A percentile compares a stretch with the other conserved stretches of the same genome.
Conservation (phyloP, 441 rosid genomes). For the Corymbia citriodora region DNA sequence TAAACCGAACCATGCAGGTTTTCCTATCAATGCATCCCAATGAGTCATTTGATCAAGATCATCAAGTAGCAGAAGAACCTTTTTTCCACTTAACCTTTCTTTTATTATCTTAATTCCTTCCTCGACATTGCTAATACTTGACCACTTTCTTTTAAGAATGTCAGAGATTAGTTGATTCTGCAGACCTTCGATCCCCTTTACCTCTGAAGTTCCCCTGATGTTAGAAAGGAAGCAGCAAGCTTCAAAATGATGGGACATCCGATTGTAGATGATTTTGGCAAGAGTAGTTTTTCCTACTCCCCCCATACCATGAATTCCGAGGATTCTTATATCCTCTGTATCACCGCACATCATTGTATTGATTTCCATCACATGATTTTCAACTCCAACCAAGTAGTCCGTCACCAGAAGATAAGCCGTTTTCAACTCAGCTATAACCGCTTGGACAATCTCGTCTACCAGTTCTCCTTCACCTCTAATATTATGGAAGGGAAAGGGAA, state of each 20-base stretch:
- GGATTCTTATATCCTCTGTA: not conserved
- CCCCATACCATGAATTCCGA: not conserved
- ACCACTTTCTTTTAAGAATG: not conserved
- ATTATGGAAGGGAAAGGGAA: not conserved
- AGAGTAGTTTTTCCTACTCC: conserved; percentile 4
- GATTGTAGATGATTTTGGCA: not conserved
- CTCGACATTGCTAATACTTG: not conserved
- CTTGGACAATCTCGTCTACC: not conserved
- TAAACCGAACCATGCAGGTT: not conserved
- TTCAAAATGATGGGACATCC: not conserved
- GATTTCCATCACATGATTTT: not conserved
- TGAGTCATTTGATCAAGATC: not conserved
- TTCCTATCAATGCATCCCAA: not conserved
- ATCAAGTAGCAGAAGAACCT: not conserved
- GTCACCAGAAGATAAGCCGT: not conserved
- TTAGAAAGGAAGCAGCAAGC: not conserved
- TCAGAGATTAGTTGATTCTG: not conserved
- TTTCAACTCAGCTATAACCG: not conserved
- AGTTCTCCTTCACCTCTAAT: not conserved
- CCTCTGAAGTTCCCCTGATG: not conserved
- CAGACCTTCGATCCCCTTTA: not conserved
- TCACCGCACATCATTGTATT: not conserved
- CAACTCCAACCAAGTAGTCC: not conserved
- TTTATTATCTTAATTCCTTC: not conserved
- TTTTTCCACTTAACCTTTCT: not conserved